Base-by-base conservation (phyloP, 176 grass and related monocot species). In the Rhynchospora breviuscula region DNA sequence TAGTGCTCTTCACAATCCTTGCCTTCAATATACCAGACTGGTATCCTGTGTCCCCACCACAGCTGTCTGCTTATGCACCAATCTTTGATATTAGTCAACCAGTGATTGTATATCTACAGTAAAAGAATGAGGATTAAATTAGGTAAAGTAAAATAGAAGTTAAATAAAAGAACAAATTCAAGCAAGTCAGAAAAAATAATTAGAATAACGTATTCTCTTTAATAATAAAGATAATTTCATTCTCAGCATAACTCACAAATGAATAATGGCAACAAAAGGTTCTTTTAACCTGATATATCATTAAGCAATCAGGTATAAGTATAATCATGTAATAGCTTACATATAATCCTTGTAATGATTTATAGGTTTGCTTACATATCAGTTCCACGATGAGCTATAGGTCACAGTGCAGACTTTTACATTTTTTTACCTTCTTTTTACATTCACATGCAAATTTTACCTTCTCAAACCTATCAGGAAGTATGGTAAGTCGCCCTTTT, bases 11-110 rank as follows among this genome's bases (percentile, higher is more conserved):
- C 95, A 85, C 87, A 90, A 71, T 91, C 88, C 79, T 95, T 94
- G 65, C 95, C 95, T 71, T 94, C 92, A 79, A 98, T 89, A 85
- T 98, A 98, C 95, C 95, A 98, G 84, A 95, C 95, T 69, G 95
- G 95, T 87, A 98, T 98, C 29, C 91, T 86, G 84, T 98, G 95
- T 57, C 95, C 95, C 95, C 95, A 98, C 95, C 95, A 98, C 70
- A 98, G 78, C 82, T 98, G 95, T 87, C 92, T 94, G 86, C 95
- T 98, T 87, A 98, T 98, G 85, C 92, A 98, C 95, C 95, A 98
- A 86, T 98, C 95, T 46, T 98, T 98, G 83, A 98, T 98, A 91
- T 98, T 93, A 63, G 95, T 98, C 90, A 98, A 84, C 95, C 95
- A 98, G 83, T 98, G 91, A 87, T 95, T 98, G 88, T 98, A 98